A percentile compares a stretch with the other conserved stretches of the same genome.
These are phyloP conservation scores for Lipomyces oligophaga DNA, from an alignment of 805 yeast species.

Conservation along the genomic window DNA sequence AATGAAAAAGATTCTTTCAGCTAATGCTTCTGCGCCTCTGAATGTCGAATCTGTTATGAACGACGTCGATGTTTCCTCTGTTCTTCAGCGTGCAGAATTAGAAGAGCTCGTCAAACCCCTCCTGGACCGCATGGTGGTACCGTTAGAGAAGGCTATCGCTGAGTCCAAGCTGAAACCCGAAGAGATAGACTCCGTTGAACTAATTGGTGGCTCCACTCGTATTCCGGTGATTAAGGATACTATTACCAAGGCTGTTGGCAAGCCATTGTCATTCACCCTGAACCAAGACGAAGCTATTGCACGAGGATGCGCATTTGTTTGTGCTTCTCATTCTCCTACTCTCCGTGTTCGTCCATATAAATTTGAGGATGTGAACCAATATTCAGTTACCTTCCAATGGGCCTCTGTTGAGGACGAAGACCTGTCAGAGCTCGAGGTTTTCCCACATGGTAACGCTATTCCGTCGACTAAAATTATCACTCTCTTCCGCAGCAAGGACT, in stretches of 20 bases:
- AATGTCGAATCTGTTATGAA: conserved; percentile 95
- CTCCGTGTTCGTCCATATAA: conserved; percentile 98
- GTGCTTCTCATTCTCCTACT: conserved; percentile 99
- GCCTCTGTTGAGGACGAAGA: conserved; percentile 88
- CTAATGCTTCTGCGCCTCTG: conserved; percentile 91
- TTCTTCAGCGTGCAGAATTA: conserved; percentile 83
- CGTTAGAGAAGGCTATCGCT: conserved; percentile 76
- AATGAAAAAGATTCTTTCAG: conserved; percentile 93
- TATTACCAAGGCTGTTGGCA: conserved; percentile 75
- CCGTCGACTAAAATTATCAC: conserved; percentile 96
- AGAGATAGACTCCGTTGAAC: conserved; percentile 86
- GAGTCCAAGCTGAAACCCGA: conserved; percentile 68
- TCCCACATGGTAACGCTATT: conserved; percentile 88
- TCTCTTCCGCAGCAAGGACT: conserved; percentile 85
- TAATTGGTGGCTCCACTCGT: conserved; percentile 98
- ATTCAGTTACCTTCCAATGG: conserved; percentile 94
- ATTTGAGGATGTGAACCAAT: conserved; percentile 89
- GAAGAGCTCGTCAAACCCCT: conserved; percentile 86
- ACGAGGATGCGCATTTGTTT: conserved; percentile 97
- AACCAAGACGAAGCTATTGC: conserved; percentile 99
- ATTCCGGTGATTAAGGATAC: conserved; percentile 88
- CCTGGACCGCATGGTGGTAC: conserved; percentile 67
- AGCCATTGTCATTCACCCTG: conserved; percentile 85
- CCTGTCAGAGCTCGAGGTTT: conserved; percentile 87
- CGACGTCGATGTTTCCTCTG: conserved; percentile 91